Base-by-base conservation (phyloP, 768 basidiomycete species). In the Kwoniella botswanensis region DNA sequence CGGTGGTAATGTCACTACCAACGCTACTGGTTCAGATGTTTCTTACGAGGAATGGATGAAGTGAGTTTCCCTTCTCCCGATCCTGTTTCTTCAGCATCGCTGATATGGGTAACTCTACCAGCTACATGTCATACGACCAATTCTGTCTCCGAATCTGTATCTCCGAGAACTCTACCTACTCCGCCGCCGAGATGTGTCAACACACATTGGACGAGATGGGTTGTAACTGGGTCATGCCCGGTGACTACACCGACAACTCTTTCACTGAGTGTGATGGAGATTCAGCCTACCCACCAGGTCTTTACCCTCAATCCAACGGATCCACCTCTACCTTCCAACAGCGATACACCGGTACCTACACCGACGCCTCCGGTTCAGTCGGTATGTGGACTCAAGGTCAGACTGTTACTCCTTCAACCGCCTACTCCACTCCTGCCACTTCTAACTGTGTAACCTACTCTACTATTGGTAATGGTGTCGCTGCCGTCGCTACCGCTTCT, bases 211-310 rank as follows among this genome's bases (percentile, higher is more conserved):
- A 84, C 71, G 71, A 78, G 59, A 84, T 84, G 80, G 84, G 84
- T 52, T 84, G 82, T 65, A 57, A 79, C 53, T 81, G 76, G 74
- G 82, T 83, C 70, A 83, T 83, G 80, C 83, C 84, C 24, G 82
- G 83, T 54, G 82, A 85, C 75, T 83, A 83, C 80, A 77, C 79
- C 72, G 68, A 79, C 74, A 80, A 80, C 77, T 76, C 80, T 4
- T 87, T 87, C 80, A 86, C 86, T 68, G 73, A 74, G n/a, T 87
- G 86, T 79, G 74, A 84, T 17, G 86, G 80, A 60, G 85, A 86
- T 70, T 71, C 84, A 59, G 84, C 84, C 68, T 84, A 83, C 74
- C 83, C 85, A 26, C 85, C 85, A 50, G 85, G 85, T 53, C 68
- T 86, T 69, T 86, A 86, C 79, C 82, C 81, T 52, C 57, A 64